Evolutionary conservation across 2,329 filamentous ascomycete genomes (phyloP), one percentile per base, ranked within the genome.

Genomic region (Apiospora malaysiana): DNA sequence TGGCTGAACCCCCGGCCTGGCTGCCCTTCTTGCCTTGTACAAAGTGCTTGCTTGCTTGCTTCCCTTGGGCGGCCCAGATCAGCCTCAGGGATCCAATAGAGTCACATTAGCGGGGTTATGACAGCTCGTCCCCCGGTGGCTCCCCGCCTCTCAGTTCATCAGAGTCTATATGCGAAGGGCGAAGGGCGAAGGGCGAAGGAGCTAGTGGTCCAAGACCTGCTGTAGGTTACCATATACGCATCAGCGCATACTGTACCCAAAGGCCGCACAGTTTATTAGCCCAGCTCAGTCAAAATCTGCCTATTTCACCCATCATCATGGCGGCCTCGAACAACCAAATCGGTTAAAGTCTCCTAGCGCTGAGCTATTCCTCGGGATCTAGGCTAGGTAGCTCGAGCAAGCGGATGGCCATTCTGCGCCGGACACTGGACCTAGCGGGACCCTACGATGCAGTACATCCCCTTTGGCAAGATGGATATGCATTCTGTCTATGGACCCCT

Each of bases 21-120:
- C 32, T 32, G 32, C 32, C 32, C 32, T 32, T 32, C 32, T 32
- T 32, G 32, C 32, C 27, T 59, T 59, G 27, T 59, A 27, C 51
- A 37, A 59, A 59, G 27, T 27, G 32, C 37, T 27, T 10, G 56
- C 37, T 27, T 10, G 56, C 56, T 59, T 37, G 51, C 23, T 59
- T 59, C 51, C 51, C 51, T 59, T 59, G 32, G 51, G 51, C 51
- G 51, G 51, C 51, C 27, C 51, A 59, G 32, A 63, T 63, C 32
- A 40, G 56, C 56, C 56, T 32, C 56, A 37, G 56, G 37, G 56
- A n/a, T 32, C 56, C 56, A 63, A 63, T 63, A 63, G 56, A 63
- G 56, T 63, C 56, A 40, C 56, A 63, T 63, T 63, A 32, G 56
- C 56, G 56, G 56, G 56, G 56, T 63, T 40, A 59, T 63, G 56